Conservation (phyloP, 768 basidiomycete species). For the Psilocybe sp. region DNA sequence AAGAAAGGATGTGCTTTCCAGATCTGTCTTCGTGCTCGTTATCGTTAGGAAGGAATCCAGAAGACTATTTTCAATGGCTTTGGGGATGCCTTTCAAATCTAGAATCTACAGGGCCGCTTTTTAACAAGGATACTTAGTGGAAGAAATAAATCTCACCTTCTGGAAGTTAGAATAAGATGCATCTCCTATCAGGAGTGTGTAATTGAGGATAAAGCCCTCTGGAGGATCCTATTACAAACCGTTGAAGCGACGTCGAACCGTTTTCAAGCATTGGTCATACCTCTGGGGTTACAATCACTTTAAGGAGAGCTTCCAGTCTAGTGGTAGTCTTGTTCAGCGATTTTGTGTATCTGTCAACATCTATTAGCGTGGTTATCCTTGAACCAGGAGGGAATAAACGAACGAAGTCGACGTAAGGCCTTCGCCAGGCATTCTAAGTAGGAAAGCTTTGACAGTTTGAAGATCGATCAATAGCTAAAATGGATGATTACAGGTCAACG, state of each 20-base stretch:
- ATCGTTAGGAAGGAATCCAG: conserved; percentile 90
- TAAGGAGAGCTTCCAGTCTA: conserved; percentile 86
- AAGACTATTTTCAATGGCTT: conserved; percentile 81
- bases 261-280: conserved; percentile 40
- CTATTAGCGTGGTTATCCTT: background rate
- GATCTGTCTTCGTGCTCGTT: conserved; percentile 88
- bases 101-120: conserved; percentile 57
- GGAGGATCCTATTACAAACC: conserved; percentile 67
- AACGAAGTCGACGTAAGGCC: conserved; percentile 53
- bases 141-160: conserved; percentile 53
- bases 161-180: conserved; percentile 97
- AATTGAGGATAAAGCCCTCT: conserved; percentile 94
- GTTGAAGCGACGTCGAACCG: background rate
- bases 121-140: background rate
- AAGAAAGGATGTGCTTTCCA: conserved; percentile 89
- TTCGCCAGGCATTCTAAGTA: conserved; percentile 83
- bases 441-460: conserved; percentile 78
- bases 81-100: conserved; percentile 91
- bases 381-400: conserved; percentile 9
- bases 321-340: conserved; percentile 79
- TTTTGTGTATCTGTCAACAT: conserved; percentile 65
- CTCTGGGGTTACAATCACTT: conserved; percentile 92
- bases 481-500: background rate
- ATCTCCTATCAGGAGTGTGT: conserved; percentile 91
- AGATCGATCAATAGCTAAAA: conserved; percentile 76